Conservation (phyloP, 2,329 filamentous ascomycete species). For the Lachnellula arida region DNA sequence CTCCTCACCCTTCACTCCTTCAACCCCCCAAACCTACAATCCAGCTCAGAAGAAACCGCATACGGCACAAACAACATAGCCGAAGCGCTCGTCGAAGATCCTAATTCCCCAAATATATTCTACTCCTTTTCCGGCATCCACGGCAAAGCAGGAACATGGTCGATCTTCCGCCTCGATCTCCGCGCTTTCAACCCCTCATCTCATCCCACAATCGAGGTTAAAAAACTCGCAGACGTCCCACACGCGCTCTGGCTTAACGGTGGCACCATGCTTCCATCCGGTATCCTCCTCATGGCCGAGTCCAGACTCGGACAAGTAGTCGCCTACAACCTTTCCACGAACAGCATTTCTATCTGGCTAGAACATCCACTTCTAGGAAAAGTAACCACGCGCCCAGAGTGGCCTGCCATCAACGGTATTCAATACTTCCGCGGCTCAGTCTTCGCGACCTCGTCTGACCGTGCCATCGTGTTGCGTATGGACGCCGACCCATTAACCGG, state of each 20-base stretch:
- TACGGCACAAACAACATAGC: neutral
- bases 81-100: neutral
- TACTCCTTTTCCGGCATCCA: neutral
- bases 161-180: neutral
- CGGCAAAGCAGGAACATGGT: neutral
- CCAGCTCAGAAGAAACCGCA: neutral
- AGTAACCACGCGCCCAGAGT: neutral
- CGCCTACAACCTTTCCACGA: neutral
- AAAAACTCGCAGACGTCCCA: neutral
- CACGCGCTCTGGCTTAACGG: neutral
- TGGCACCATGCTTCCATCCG: neutral
- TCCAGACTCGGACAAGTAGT: neutral
- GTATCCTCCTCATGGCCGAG: neutral
- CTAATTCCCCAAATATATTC: neutral
- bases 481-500: neutral
- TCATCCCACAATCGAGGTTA: neutral
- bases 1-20: neutral
- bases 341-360: neutral
- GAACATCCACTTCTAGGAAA: neutral
- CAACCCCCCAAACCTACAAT: neutral
- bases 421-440: neutral
- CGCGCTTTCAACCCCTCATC: neutral
- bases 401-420: neutral
- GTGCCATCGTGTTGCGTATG: neutral
- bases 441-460: neutral